These are phyloP conservation scores for Phytophthora parvispora DNA, from an alignment of 352 stramenopile species.

Conservation along the genomic window DNA sequence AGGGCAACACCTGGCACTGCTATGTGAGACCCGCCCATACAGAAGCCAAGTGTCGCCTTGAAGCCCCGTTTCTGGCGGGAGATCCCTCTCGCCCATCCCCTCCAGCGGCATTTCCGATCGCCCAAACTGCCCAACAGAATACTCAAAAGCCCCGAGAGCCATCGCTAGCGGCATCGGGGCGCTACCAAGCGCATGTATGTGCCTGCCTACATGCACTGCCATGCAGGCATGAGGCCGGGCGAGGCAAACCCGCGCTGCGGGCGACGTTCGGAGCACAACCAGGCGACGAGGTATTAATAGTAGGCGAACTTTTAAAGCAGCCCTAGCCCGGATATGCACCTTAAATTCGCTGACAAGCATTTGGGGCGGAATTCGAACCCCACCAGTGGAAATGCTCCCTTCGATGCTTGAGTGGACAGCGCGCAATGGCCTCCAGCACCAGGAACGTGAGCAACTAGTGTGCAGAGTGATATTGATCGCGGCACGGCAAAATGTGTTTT, in stretches of 20 bases:
- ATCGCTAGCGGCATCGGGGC: neutral
- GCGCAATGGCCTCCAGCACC: neutral
- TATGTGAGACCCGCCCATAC: conserved; percentile 33
- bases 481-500: neutral
- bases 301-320: no score
- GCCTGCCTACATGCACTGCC: no score
- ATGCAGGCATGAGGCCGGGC: neutral
- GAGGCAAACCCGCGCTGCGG: neutral
- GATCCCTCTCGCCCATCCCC: conserved; percentile 23
- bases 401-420: conserved; percentile 15
- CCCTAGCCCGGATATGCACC: conserved; percentile 31
- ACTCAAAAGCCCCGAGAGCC: no score
- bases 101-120: conserved; percentile 1
- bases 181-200: neutral
- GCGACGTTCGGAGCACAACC: conserved; percentile 9
- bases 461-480: neutral
- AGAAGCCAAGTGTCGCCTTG: conserved; percentile 22
- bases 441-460: no score
- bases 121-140: neutral
- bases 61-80: conserved; percentile 34
- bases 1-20: conserved; percentile 16
- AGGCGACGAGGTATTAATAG: conserved; percentile 8
- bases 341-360: no score
- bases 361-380: neutral
- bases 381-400: neutral